Base-by-base conservation (phyloP, 2,329 filamentous ascomycete genomes). In the Aspergillus sclerotialis region DNA sequence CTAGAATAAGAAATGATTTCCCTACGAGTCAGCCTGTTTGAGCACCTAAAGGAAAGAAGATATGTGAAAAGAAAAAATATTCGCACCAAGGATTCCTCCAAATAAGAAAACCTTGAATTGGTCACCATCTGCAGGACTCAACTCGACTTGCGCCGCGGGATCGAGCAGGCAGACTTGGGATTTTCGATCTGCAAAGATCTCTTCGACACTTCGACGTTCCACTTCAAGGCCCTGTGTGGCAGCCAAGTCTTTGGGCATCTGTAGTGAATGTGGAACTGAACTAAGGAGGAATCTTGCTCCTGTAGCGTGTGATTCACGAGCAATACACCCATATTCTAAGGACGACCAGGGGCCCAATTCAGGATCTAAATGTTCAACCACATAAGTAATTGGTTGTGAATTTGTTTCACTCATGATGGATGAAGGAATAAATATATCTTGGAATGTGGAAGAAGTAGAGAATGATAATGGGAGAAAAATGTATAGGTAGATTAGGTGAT, bases 351-450 rank as follows among this genome's bases (percentile, higher is more conserved):
- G 76, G 21, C 93, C 92, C 18, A 98, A 75, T 64, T 98, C 92
- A 26, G 85, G 82, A 67, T 98, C 92, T 45, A 98, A 80, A 64
- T 98, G 90, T 70, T 96, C 90, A 50, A 96, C 89, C 53, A 96
- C 84, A 65, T 92, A 95, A 28, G 80, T 89, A 64, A 88, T 84
- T 45, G 60, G 58, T 10, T 17, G 34, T 32, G 36, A 40, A 43
- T 31, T 50, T 42, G 30, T 46, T 24, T 2, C 48, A 36, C 36
- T 34, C 56, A 58, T 60, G 26, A 28, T 41, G 37, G 17, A 24
- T 24, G 23, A 24, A n/a, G 23, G n/a, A n/a, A n/a, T 8, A 24
- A 24, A 24, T 24, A 24, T 24, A 3, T n/a, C 8, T n/a, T n/a
- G n/a, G n/a, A n/a, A n/a, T n/a, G n/a, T n/a, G n/a, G n/a, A n/a